A percentile compares a stretch with the other conserved stretches of the same genome.
phyloP scores from a whole-genome alignment of 257 asterid species.

The Scutellaria baicalensis region DNA sequence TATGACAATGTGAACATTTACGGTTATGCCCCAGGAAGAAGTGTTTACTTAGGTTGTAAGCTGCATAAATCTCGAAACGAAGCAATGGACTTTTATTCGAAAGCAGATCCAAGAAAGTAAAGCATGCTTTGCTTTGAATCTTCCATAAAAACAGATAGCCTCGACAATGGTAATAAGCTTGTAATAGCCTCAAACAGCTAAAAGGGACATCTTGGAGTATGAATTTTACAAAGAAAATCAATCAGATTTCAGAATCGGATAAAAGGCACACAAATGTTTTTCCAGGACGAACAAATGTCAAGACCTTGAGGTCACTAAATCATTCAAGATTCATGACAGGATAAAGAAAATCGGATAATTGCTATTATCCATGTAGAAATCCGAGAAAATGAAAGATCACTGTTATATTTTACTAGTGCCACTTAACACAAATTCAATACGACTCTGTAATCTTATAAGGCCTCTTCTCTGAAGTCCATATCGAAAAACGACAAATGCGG shows the following conservation, averaged over 20 bases:
- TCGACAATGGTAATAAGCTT: neutral
- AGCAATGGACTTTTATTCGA: neutral
- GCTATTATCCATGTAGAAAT: too few relatives aligned
- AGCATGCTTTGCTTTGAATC: neutral
- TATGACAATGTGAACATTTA: too few relatives aligned
- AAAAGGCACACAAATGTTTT: neutral
- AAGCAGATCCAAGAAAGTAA: neutral
- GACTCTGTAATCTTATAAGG: neutral
- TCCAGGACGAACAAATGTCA: neutral
- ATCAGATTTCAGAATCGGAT: neutral
- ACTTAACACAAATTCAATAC: neutral
- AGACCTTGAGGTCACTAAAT: too few relatives aligned
- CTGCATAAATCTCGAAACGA: neutral
- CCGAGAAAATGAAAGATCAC: neutral
- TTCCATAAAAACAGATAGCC: neutral
- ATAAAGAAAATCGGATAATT: neutral
- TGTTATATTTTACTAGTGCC: neutral
- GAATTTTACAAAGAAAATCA: neutral
- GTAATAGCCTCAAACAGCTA: neutral
- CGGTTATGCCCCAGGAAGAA: neutral
- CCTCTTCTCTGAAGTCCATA: neutral
- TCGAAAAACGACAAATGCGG: neutral
- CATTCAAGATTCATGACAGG: neutral
- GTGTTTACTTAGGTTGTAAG: neutral
- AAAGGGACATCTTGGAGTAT: neutral